Percentiles rank a stretch among this genome's conserved stretches.
These are phyloP conservation scores for Clitocybe nebularis DNA, from an alignment of 1,284 basidiomycete species.

Conservation along the genomic window DNA sequence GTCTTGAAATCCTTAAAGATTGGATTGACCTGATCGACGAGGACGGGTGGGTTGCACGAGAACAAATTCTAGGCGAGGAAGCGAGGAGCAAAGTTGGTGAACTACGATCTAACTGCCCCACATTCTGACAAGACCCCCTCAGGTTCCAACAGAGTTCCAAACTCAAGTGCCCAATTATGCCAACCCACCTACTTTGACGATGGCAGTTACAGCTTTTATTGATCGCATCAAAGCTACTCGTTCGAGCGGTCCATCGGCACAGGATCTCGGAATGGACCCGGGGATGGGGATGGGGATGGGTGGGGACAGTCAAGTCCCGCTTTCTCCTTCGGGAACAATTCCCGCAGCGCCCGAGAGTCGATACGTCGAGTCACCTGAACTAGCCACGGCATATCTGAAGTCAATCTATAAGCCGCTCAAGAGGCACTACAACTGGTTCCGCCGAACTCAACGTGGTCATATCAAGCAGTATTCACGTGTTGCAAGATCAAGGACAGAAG, in stretches of 20 bases:
- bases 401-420: conserved; percentile 83
- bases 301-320: conserved; percentile 40
- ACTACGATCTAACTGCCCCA: too few species aligned
- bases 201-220: conserved; percentile 89
- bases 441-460: conserved; percentile 87
- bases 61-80: conserved; percentile 94
- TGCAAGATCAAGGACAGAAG: conserved; percentile 83
- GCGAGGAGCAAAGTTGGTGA: conserved; percentile 76
- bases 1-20: conserved; percentile 82
- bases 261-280: conserved; percentile 64
- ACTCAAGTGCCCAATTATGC: conserved; percentile 91
- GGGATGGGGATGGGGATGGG: conserved; percentile 37
- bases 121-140: conserved; percentile 6
- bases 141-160: conserved; percentile 87
- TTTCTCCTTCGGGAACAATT: conserved; percentile 27
- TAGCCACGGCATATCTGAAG: conserved; percentile 66
- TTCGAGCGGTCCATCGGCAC: conserved; percentile 40
- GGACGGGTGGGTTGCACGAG: conserved; percentile 92
- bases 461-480: conserved; percentile 85
- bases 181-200: conserved; percentile 90
- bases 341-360: conserved; percentile 39
- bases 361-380: conserved; percentile 54
- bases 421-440: conserved; percentile 94
- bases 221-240: conserved; percentile 55
- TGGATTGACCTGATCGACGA: conserved; percentile 92